Conservation (phyloP, 345 rosid species). For the Lepidium aucheri region DNA sequence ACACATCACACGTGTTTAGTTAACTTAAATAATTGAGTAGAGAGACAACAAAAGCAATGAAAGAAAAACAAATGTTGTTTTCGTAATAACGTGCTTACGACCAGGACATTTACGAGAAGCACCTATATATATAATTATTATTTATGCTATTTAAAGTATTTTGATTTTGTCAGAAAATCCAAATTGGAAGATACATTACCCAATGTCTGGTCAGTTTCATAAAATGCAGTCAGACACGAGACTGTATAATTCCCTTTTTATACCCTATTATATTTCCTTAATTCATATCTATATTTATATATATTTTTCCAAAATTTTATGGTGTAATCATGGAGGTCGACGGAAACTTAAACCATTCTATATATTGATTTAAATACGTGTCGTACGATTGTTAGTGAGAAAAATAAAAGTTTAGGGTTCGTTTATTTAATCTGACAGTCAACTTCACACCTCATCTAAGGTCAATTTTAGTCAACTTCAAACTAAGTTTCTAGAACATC, state of each 20-base stretch:
- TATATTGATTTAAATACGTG: slow-evolving; percentile 15
- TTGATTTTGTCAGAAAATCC: slow-evolving; percentile 66
- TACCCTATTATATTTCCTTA: slow-evolving; percentile 6
- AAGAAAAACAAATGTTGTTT: slow-evolving; percentile 13
- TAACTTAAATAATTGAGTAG: slow-evolving; percentile 25
- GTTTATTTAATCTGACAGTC: not conserved
- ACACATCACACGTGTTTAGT: slow-evolving; percentile 11
- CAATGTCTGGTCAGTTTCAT: slow-evolving; percentile 64
- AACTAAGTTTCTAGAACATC: slow-evolving; percentile 16
- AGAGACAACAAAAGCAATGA: slow-evolving; percentile 1
- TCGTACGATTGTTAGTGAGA: not conserved
- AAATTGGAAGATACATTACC: slow-evolving; percentile 46
- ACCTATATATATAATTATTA: not conserved
- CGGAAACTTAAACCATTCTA: no score
- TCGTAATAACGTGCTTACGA: slow-evolving; percentile 31
- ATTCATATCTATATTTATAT: no score
- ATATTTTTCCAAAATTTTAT: not conserved
- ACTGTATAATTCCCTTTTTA: slow-evolving; percentile 12
- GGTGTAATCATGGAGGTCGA: slow-evolving; percentile 23
- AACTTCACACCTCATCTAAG: slow-evolving; percentile 3
- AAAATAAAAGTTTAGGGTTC: not conserved
- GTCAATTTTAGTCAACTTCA: slow-evolving; percentile 16
- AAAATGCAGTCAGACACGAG: slow-evolving; percentile 18
- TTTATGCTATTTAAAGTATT: no score
- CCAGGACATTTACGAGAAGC: slow-evolving; percentile 20